These are phyloP conservation scores for Cryphonectria naterciae DNA, from an alignment of 2,329 filamentous ascomycete genomes.

Conservation along the genomic window DNA sequence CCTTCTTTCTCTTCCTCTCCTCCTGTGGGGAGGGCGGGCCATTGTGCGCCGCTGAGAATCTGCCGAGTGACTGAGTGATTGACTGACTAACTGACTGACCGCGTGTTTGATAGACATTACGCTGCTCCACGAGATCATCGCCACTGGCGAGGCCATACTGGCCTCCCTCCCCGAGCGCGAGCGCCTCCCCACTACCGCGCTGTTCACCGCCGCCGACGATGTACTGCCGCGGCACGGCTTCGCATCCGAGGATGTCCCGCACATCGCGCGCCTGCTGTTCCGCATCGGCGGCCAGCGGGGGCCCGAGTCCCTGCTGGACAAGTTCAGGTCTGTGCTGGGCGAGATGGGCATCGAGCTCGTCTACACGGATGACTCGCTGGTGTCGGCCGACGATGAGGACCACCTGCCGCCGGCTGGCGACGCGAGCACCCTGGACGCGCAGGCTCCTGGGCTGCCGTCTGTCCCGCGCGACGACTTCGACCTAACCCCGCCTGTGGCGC, in stretches of 20 bases:
- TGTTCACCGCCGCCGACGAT: constrained; percentile 81
- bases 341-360: constrained; percentile 75
- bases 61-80: constrained; percentile 53
- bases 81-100: constrained; percentile 23
- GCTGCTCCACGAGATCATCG: constrained; percentile 77
- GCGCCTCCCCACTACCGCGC: constrained; percentile 71
- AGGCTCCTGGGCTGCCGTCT: not conserved
- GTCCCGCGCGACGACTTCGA: constrained; percentile 8
- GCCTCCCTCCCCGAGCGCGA: constrained; percentile 61
- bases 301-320: constrained; percentile 63
- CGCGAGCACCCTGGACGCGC: not conserved
- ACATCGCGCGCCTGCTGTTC: constrained; percentile 78
- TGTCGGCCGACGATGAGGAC: constrained; percentile 9
- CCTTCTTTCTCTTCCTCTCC: not conserved
- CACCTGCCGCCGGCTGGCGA: not conserved
- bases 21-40: constrained; percentile 13
- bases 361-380: constrained; percentile 45
- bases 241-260: constrained; percentile 71
- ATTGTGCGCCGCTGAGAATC: not conserved
- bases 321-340: constrained; percentile 70
- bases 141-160: constrained; percentile 68
- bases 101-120: constrained; percentile 65
- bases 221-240: constrained; percentile 73
- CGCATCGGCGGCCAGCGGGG: constrained; percentile 71
- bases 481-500: constrained; percentile 18